These are phyloP conservation scores for Fusarium pseudonygamai DNA, from an alignment of 2,329 filamentous ascomycete species.

Conservation along the genomic window DNA sequence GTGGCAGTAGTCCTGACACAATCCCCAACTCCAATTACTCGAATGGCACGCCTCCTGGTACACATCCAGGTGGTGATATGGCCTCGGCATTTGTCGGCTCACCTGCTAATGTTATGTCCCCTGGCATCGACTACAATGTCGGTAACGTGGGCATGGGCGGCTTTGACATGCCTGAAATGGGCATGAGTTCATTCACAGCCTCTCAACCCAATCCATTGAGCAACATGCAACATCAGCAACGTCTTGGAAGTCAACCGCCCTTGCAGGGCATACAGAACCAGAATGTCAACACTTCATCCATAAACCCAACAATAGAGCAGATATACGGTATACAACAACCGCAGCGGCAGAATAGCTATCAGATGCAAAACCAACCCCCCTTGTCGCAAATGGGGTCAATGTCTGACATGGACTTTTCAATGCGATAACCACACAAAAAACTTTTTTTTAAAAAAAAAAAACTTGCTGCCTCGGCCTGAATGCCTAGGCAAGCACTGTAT, in stretches of 20 bases:
- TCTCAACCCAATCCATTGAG: conserved; percentile 34
- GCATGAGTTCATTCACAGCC: conserved; percentile 59
- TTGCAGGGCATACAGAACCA: conserved; percentile 44
- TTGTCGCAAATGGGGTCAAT: conserved; percentile 45
- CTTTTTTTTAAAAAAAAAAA: background rate
- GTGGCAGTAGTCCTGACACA: conserved; percentile 48
- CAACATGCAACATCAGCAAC: conserved; percentile 41
- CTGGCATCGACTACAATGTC: conserved; percentile 60
- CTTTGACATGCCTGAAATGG: conserved; percentile 62
- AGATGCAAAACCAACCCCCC: conserved; percentile 44
- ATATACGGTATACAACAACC: conserved; percentile 43
- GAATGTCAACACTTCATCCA: conserved; percentile 30
- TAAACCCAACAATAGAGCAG: conserved; percentile 44
- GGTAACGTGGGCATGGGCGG: conserved; percentile 48
- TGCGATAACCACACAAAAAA: conserved; percentile 9
- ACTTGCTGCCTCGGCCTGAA: background rate
- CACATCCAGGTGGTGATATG: conserved; percentile 49
- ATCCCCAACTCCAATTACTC: conserved; percentile 45
- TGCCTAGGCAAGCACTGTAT: background rate
- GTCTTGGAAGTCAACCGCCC: conserved; percentile 46
- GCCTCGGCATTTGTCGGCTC: conserved; percentile 63
- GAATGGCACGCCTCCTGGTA: conserved; percentile 43
- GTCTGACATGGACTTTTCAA: conserved; percentile 43
- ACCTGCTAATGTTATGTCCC: conserved; percentile 61
- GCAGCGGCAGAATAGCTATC: conserved; percentile 48